phyloP scores from a whole-genome alignment of 768 basidiomycete species.

The Royoungia palumana region DNA sequence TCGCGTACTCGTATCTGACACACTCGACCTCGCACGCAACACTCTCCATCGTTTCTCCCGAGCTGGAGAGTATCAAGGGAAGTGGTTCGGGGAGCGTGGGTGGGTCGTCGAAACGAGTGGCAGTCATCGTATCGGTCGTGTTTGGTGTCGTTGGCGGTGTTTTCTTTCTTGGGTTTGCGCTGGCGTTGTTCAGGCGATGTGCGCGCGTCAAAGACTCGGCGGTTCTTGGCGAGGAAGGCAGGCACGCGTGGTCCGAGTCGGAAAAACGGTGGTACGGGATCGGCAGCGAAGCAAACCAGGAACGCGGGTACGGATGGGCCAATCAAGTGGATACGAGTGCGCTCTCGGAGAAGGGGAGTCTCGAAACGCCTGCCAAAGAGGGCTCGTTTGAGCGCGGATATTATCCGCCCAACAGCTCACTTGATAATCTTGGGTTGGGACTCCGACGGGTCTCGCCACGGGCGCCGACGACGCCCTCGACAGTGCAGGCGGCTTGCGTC shows the following conservation, averaged over 20 bases:
- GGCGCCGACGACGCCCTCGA: slow-evolving; percentile 39
- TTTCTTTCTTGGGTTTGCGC: slow-evolving; percentile 48
- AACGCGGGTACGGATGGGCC: slow-evolving; percentile 32
- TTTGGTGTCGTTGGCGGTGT: slow-evolving; percentile 63
- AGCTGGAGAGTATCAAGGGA: slow-evolving; percentile 36
- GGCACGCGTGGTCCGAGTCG: slow-evolving; percentile 54
- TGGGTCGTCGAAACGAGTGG: slow-evolving; percentile 45
- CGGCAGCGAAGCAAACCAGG: slow-evolving; percentile 19
- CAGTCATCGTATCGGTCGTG: slow-evolving; percentile 57
- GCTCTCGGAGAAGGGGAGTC: slow-evolving; percentile 30
- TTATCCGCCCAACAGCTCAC: slow-evolving; percentile 16
- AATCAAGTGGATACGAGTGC: slow-evolving; percentile 27
- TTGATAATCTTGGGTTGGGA: slow-evolving; percentile 39
- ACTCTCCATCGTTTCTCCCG: slow-evolving; percentile 48
- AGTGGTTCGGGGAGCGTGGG: slow-evolving; percentile 35
- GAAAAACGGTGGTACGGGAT: slow-evolving; percentile 72
- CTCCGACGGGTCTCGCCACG: slow-evolving; percentile 49
- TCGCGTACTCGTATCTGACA: slow-evolving; percentile 61
- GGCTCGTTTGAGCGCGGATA: slow-evolving; percentile 14
- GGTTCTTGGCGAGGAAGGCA: slow-evolving; percentile 56
- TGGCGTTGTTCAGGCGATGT: slow-evolving; percentile 55
- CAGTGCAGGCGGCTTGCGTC: slow-evolving; percentile 31
- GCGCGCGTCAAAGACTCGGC: slow-evolving; percentile 60
- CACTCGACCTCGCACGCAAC: slow-evolving; percentile 70
- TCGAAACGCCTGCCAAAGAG: slow-evolving; percentile 25